Evolutionary conservation across 805 yeast genomes (phyloP).

Genomic region (Maudiozyma pseudohumilis): DNA sequence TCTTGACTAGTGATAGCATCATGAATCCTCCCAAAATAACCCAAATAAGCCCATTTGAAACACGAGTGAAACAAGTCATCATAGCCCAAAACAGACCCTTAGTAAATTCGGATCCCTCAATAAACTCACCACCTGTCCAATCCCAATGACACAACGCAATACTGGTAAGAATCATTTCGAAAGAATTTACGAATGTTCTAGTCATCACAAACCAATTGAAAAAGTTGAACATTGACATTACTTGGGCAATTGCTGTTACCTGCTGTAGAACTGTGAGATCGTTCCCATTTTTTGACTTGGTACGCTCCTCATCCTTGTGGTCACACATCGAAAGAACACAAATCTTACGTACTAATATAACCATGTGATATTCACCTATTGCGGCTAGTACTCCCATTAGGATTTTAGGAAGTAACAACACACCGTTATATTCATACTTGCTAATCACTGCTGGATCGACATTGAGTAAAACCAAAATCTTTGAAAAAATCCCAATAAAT

Average conservation of each 20-base stretch:
- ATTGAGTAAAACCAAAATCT: neutral
- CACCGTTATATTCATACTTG: constrained; percentile 31
- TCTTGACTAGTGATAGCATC: constrained; percentile 9
- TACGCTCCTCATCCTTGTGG: constrained; percentile 7
- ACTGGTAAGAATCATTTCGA: constrained; percentile 65
- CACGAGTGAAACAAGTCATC: constrained; percentile 62
- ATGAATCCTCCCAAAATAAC: constrained; percentile 40
- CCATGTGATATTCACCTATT: constrained; percentile 54
- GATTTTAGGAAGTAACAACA: constrained; percentile 51
- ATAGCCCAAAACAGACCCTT: constrained; percentile 44
- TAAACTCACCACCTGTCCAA: constrained; percentile 32
- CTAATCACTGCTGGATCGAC: neutral
- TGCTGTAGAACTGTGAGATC: neutral
- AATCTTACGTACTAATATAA: constrained; percentile 35
- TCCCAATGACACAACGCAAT: constrained; percentile 67
- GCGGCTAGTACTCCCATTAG: constrained; percentile 63
- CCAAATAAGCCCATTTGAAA: constrained; percentile 82
- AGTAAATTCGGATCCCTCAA: constrained; percentile 17
- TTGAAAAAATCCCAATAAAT: constrained; percentile 4
- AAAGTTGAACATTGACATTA: constrained; percentile 23
- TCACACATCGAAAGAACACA: constrained; percentile 14
- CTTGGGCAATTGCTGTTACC: constrained; percentile 13
- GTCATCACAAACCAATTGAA: constrained; percentile 78
- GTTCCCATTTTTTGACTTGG: constrained; percentile 2
- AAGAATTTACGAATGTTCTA: constrained; percentile 75